Percentiles rank a stretch among this genome's conserved stretches.
Conservation (phyloP, 805 yeast genomes). For the Candida koratica region DNA sequence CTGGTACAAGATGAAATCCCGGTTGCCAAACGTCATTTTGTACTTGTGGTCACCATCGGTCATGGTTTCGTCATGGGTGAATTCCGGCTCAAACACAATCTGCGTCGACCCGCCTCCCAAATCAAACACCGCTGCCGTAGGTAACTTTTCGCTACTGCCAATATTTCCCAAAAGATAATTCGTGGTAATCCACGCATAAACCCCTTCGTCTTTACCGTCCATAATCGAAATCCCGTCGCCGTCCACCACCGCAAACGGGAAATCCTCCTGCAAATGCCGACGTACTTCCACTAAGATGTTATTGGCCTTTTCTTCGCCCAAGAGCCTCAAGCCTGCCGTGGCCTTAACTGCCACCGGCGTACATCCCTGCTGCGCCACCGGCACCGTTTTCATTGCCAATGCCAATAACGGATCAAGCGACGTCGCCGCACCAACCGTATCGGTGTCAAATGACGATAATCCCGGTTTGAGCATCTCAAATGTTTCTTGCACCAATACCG, state of each 20-base stretch:
- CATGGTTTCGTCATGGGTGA: constrained; percentile 55
- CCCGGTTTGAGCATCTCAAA: constrained; percentile 94
- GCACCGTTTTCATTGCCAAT: constrained; percentile 72
- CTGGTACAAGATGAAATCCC: constrained; percentile 80
- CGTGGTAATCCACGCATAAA: constrained; percentile 97
- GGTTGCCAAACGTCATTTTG: constrained; percentile 73
- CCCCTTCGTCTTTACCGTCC: constrained; percentile 98
- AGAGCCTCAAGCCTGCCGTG: constrained; percentile 89
- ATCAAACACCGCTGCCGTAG: constrained; percentile 96
- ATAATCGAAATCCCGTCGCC: constrained; percentile 86
- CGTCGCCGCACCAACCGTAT: constrained; percentile 80
- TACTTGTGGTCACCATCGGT: constrained; percentile 86
- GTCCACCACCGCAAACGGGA: constrained; percentile 88
- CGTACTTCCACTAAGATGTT: constrained; percentile 76
- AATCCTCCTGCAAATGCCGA: constrained; percentile 67
- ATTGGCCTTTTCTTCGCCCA: constrained; percentile 71
- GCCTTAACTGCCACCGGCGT: constrained; percentile 97
- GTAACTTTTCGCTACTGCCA: constrained; percentile 67
- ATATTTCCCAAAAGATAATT: constrained; percentile 91
- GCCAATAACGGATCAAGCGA: constrained; percentile 81
- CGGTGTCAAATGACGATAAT: constrained; percentile 76
- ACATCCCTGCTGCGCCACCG: constrained; percentile 66
- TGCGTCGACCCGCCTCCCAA: constrained; percentile 99
- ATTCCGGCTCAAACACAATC: constrained; percentile 94
- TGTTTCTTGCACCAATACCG: constrained; percentile 70